Base-by-base conservation (phyloP, 2,329 filamentous ascomycete genomes). In the Aspergillus niger region DNA sequence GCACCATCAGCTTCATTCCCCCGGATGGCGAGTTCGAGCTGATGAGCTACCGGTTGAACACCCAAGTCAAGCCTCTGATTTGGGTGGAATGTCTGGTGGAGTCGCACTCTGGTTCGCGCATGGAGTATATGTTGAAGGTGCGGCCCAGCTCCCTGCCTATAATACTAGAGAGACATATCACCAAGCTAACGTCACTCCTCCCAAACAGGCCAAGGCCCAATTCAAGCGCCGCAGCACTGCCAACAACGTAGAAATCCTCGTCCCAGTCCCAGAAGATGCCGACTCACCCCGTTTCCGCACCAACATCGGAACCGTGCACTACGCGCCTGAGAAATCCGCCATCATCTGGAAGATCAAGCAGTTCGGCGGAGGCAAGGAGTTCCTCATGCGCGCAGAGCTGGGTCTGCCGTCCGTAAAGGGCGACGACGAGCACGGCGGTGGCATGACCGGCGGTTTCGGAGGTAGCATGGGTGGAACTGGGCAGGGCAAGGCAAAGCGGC, bases 281-380 rank as follows among this genome's bases (percentile, higher is more conserved):
- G 95, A 99, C 77, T 92, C 91, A 1, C 95, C 95, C 10, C 89
- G 95, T 48, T 99, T 99, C 86, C 87, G 95, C 56, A 99, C 95
- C 38, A 99, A 98, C 75, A 96, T 99, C 63, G 95, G 95, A 58
- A 92, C 90, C 30, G 95, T 99, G 11, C 95, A 99, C 80, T 99
- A 99, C 75, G 94, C 94, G 3, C 95, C 95, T 0, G 95, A 99
- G 78, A 94, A 97, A 73, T 96, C 91, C 65, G 94, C 94, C 61
- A 99, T 99, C 69, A 91, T 99, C 54, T 99, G 95, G 95, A 99
- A 99, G 83, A 99, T 99, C 77, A 99, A 99, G 83, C 95, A 99
- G 73, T 99, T 99, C 77, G 95, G 95, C 48, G 95, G 95, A n/a
- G 88, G 89, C 69, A 99, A 99, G 79, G 95, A 99, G 75, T 99